phyloP scores from a whole-genome alignment of 2,329 filamentous ascomycete genomes.

The Ceratocystis alfenasii region DNA sequence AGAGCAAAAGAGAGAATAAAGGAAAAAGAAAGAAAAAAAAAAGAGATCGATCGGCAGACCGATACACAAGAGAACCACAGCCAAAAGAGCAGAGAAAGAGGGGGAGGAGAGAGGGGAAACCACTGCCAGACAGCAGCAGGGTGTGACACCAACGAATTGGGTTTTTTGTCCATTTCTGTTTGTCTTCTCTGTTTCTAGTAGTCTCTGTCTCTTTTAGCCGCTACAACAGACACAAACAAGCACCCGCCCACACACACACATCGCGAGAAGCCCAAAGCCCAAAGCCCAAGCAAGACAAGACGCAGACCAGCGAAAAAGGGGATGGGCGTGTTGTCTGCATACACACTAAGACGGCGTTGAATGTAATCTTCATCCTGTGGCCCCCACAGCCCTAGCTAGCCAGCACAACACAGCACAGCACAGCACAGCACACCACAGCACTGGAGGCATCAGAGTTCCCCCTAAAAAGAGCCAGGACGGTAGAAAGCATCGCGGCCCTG shows the following conservation, averaged over 20 bases:
- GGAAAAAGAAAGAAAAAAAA: not conserved
- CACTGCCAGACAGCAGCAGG: not conserved
- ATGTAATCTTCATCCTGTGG: too few relatives aligned
- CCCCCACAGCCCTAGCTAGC: not conserved
- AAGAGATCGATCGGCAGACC: conserved; percentile 7
- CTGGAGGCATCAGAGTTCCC: not conserved
- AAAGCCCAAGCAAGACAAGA: too few relatives aligned
- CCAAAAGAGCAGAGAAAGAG: not conserved
- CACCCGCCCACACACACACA: too few relatives aligned
- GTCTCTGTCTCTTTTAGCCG: not conserved
- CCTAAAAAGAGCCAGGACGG: not conserved
- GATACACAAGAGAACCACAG: not conserved
- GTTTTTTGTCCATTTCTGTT: not conserved
- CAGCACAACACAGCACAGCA: not conserved
- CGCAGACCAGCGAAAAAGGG: too few relatives aligned
- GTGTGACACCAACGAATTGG: not conserved
- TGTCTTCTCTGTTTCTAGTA: not conserved
- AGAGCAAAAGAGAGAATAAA: not conserved
- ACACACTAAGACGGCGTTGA: too few relatives aligned
- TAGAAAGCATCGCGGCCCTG: not conserved
- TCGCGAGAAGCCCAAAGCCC: too few relatives aligned
- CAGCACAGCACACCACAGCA: not conserved
- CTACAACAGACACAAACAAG: not conserved
- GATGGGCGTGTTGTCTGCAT: too few relatives aligned
- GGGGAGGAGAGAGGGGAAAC: not conserved